Evolutionary conservation across 2,329 filamentous ascomycete genomes (phyloP).

Genomic region (Cercospora zeina): DNA sequence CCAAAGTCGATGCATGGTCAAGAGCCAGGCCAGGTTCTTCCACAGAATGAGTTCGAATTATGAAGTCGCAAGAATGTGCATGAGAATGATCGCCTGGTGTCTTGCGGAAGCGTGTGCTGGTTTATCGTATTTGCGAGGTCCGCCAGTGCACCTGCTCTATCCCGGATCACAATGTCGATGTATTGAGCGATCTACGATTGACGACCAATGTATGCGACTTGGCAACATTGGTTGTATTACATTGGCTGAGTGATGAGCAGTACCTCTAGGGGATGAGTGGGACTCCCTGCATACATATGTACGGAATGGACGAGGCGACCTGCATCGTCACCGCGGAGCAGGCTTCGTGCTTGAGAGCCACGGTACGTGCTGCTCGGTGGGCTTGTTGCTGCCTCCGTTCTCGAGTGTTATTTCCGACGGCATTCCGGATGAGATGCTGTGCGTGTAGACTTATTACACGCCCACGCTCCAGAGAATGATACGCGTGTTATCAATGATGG

Average conservation of each 20-base stretch:
- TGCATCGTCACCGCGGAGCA: background rate
- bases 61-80: background rate
- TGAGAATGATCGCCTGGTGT: background rate
- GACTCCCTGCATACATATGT: background rate
- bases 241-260: background rate
- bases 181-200: background rate
- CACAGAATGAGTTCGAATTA: background rate
- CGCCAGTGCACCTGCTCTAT: background rate
- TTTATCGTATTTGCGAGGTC: background rate
- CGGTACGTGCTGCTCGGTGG: background rate
- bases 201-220: background rate
- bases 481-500: background rate
- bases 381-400: background rate
- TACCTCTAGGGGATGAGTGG: background rate
- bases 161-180: background rate
- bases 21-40: background rate
- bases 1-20: background rate
- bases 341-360: slow-evolving; percentile 2
- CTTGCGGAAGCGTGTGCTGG: background rate
- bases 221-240: slow-evolving; percentile 2
- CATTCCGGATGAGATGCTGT: background rate
- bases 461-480: background rate
- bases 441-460: background rate
- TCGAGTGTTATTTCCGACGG: background rate
- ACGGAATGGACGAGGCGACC: background rate